Percentiles rank a stretch among this genome's conserved stretches.
These are phyloP conservation scores for Aureobasidium lini DNA, from an alignment of 2,329 filamentous ascomycete genomes.

Conservation along the genomic window DNA sequence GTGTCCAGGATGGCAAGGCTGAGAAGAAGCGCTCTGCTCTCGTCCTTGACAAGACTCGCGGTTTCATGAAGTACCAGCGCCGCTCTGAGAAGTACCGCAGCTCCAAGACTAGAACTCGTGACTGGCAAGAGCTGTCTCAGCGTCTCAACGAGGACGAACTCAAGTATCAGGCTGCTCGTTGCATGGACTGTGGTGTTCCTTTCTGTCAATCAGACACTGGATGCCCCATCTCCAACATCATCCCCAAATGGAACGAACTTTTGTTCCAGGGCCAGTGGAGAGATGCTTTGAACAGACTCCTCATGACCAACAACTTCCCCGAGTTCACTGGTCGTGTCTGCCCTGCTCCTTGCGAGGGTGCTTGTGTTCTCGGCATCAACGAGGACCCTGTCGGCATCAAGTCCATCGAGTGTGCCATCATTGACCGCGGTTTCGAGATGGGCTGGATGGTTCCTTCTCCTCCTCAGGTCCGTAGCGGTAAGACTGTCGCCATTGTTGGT, in stretches of 20 bases:
- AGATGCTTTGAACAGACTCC: constrained; percentile 80
- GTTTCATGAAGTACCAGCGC: constrained; percentile 95
- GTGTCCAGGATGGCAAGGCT: constrained; percentile 70
- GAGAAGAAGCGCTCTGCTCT: constrained; percentile 87
- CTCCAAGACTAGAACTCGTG: constrained; percentile 74
- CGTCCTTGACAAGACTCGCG: constrained; percentile 93
- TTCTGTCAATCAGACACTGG: constrained; percentile 97
- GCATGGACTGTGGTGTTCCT: constrained; percentile 98
- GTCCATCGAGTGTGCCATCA: constrained; percentile 95
- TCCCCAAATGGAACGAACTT: constrained; percentile 91
- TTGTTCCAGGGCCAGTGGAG: constrained; percentile 72
- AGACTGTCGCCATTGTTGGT: constrained; percentile 81
- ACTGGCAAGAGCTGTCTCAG: constrained; percentile 86
- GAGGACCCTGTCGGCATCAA: constrained; percentile 97
- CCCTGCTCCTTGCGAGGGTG: constrained; percentile 91
- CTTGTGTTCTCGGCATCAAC: constrained; percentile 92
- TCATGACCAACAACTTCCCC: constrained; percentile 98
- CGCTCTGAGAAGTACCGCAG: constrained; percentile 89
- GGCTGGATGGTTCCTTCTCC: constrained; percentile 90
- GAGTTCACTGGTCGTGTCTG: constrained; percentile 97
- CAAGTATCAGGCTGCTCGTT: constrained; percentile 92
- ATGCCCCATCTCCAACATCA: constrained; percentile 95
- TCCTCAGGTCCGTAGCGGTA: constrained; percentile 74
- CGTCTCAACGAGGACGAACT: constrained; percentile 89
- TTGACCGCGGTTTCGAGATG: constrained; percentile 95